Evolutionary conservation across 768 basidiomycete species (phyloP), one percentile per base, ranked within the genome.

Genomic region (Saitozyma sp.): DNA sequence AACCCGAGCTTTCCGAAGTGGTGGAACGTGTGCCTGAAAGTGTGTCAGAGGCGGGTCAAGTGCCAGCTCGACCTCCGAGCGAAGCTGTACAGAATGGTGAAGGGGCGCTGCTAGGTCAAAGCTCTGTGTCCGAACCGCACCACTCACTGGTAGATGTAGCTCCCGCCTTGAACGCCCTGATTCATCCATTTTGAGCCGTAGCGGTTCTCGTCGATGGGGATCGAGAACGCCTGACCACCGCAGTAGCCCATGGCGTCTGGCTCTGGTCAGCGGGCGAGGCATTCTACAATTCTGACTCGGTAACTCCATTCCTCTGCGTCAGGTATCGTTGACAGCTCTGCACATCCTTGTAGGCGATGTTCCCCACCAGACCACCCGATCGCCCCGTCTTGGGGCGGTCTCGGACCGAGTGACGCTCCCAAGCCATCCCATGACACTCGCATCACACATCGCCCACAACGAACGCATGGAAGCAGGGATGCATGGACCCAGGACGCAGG

Each of bases 221-320:
- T 82, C 6, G 75, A 78, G 70, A 82, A 82, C 4, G 81, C 80
- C 64, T 82, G 81, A 7, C 82, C 82, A 43, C 82, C 82, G 58
- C 78, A 80, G 62, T 82, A 82, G 19, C 68, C 79, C 59, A 77
- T 75, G 9, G 75, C 65, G 51, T 81, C 74, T 74, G 58, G 3
- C 29, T 2, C 2, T 29, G 5, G 29, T 29, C 29, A 29, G 29
- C 29, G 29, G 29, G 29, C 29, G 29, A 29, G 29, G 29, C 29
- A 29, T 29, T 29, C 29, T 29, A 2, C 29, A 2, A 29, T 2
- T 5, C 5, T 2, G 5, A 29, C 29, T 2, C 29, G 29, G 29
- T 29, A 5, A 29, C 2, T 29, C 29, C 29, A 2, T 16, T 16
- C 38, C 46, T 56, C 48, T 56, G 55, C 29, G 38, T 53, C 20